Conservation (phyloP, 1,284 basidiomycete species). For the Meripilus lineatus region DNA sequence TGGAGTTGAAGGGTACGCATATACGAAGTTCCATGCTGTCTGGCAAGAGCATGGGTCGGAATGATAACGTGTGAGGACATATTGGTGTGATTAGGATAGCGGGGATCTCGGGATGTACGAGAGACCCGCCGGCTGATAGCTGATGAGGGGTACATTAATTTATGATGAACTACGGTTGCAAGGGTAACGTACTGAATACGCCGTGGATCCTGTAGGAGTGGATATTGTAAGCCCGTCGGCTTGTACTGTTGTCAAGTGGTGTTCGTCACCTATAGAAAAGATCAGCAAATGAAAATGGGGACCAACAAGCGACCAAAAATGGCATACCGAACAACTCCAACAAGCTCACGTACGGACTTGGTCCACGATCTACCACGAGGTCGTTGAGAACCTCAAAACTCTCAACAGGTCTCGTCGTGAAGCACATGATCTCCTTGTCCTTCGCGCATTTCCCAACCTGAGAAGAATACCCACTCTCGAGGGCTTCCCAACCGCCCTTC, state of each 20-base stretch:
- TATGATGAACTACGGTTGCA: background rate
- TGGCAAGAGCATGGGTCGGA: conserved; percentile 97
- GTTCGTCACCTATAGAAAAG: conserved; percentile 77
- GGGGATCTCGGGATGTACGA: conserved; percentile 97
- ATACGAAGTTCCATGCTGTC: conserved; percentile 99
- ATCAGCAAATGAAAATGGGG: too few relatives aligned
- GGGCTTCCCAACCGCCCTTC: conserved; percentile 88
- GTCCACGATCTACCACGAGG: conserved; percentile 95
- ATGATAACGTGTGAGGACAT: conserved; percentile 97
- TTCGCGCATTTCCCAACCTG: conserved; percentile 43
- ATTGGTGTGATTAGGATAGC: conserved; percentile 96
- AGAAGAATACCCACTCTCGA: conserved; percentile 69
- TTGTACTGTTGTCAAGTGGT: conserved; percentile 99
- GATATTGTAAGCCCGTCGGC: conserved; percentile 96
- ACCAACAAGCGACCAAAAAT: background rate
- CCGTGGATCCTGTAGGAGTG: conserved; percentile 97
- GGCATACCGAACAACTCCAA: conserved; percentile 91
- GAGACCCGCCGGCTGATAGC: conserved; percentile 95
- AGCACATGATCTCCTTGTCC: conserved; percentile 98
- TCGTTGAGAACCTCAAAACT: conserved; percentile 99
- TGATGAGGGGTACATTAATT: conserved; percentile 26
- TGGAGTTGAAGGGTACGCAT: conserved; percentile 97
- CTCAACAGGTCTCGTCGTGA: conserved; percentile 91
- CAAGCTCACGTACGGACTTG: conserved; percentile 95
- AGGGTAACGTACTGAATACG: conserved; percentile 75